phyloP scores from a whole-genome alignment of 2,329 filamentous ascomycete species.

The Venturiaceae sp. region DNA sequence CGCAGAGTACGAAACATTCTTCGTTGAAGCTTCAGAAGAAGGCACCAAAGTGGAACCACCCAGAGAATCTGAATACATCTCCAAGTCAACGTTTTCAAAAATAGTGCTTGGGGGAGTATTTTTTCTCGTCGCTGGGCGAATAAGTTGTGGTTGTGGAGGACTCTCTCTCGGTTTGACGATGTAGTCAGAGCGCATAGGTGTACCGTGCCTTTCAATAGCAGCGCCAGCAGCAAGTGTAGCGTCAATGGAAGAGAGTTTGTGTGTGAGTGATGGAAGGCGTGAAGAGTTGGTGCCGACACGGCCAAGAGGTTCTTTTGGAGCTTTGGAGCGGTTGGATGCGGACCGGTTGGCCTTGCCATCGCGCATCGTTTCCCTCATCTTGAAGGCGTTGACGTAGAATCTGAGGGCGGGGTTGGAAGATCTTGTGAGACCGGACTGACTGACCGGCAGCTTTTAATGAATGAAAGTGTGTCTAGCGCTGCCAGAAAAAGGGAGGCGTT shows the following conservation, averaged over 20 bases:
- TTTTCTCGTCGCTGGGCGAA: background rate
- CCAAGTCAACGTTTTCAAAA: background rate
- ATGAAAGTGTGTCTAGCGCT: background rate
- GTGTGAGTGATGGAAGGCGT: background rate
- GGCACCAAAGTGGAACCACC: background rate
- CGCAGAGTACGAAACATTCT: background rate
- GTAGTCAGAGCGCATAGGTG: background rate
- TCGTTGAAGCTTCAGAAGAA: too few relatives aligned
- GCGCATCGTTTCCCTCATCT: background rate
- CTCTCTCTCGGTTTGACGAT: background rate
- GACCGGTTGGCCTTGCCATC: background rate
- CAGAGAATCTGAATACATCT: background rate
- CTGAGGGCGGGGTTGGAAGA: background rate
- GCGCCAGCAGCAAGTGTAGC: background rate
- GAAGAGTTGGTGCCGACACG: background rate
- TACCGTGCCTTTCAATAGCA: background rate
- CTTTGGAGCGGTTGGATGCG: background rate
- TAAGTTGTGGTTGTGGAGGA: background rate
- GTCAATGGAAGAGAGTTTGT: background rate
- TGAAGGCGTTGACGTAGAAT: too few relatives aligned
- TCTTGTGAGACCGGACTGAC: background rate
- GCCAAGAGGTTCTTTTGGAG: slow-evolving; percentile 1
- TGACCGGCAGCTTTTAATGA: background rate
- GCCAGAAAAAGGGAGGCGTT: background rate
- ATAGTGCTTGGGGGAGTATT: background rate